A percentile compares a stretch with the other conserved stretches of the same genome.
These are phyloP conservation scores for Blastocladiella britannica DNA, from an alignment of 192 early-diverging fungal species.

Conservation along the genomic window DNA sequence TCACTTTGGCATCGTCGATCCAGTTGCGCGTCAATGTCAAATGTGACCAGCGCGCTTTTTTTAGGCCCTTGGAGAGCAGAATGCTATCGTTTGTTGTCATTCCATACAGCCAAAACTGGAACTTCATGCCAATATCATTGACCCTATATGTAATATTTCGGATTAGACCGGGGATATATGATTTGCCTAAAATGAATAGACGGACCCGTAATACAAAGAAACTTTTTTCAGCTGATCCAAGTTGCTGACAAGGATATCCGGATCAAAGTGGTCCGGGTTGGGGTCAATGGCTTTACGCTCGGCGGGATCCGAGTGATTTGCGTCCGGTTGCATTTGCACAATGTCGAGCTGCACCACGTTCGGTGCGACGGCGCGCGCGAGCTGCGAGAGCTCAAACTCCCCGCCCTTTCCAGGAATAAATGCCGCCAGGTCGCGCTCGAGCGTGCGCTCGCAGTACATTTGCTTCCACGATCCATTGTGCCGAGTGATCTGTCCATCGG, in stretches of 20 bases:
- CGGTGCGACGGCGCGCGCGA: not conserved
- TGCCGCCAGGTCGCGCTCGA: not conserved
- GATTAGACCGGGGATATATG: too few relatives aligned
- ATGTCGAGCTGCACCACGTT: not conserved
- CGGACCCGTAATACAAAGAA: not conserved
- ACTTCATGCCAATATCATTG: not conserved
- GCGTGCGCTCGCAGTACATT: not conserved
- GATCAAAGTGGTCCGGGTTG: not conserved
- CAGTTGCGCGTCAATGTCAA: not conserved
- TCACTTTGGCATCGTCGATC: not conserved
- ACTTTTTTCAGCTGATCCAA: not conserved
- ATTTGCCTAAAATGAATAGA: too few relatives aligned
- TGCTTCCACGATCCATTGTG: not conserved
- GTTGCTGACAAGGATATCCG: not conserved
- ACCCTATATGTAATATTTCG: not conserved
- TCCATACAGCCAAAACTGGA: not conserved
- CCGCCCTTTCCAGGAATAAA: not conserved
- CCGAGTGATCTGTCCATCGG: not conserved
- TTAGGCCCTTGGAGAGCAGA: not conserved
- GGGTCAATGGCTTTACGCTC: not conserved
- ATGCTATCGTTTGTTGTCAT: not conserved
- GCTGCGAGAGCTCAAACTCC: not conserved
- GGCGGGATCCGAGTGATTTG: not conserved
- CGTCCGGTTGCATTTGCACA: not conserved
- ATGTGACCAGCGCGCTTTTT: not conserved